These are phyloP conservation scores for Termitomyces sp. DNA, from an alignment of 768 basidiomycete genomes.

Conservation along the genomic window DNA sequence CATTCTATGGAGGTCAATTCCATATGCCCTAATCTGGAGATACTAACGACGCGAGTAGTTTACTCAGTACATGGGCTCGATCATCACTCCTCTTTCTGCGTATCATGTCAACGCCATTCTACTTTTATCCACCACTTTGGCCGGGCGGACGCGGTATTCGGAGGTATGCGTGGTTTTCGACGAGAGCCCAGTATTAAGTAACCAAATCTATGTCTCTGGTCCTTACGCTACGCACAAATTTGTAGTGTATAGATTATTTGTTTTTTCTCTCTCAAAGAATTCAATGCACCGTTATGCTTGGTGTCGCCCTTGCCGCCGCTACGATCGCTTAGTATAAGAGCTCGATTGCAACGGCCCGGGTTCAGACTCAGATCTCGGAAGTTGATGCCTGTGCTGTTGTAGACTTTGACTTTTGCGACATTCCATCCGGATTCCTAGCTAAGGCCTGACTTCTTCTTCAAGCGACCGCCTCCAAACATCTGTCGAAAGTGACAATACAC, in stretches of 20 bases:
- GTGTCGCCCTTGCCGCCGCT: too few relatives aligned
- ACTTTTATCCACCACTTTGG: too few relatives aligned
- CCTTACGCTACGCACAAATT: too few relatives aligned
- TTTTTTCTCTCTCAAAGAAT: too few relatives aligned
- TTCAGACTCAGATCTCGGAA: neutral
- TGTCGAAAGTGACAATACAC: neutral
- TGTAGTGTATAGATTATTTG: too few relatives aligned
- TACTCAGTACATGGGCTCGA: neutral
- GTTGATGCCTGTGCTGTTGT: neutral
- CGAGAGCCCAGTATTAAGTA: too few relatives aligned
- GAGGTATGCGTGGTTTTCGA: neutral
- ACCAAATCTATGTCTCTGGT: too few relatives aligned
- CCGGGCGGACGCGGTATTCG: neutral
- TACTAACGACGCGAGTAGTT: neutral
- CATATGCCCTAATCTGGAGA: neutral
- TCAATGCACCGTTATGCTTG: too few relatives aligned
- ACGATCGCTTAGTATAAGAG: too few relatives aligned
- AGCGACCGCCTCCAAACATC: neutral
- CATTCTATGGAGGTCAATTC: neutral
- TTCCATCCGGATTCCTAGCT: neutral
- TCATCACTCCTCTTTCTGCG: neutral
- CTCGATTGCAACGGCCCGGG: neutral
- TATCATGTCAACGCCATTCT: neutral
- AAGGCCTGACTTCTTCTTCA: neutral
- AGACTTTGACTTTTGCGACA: neutral